Percentiles rank a stretch among this genome's conserved stretches.
Evolutionary conservation across 108 stramenopile genomes (phyloP).

Genomic region (Discostella stelligeroides): DNA sequence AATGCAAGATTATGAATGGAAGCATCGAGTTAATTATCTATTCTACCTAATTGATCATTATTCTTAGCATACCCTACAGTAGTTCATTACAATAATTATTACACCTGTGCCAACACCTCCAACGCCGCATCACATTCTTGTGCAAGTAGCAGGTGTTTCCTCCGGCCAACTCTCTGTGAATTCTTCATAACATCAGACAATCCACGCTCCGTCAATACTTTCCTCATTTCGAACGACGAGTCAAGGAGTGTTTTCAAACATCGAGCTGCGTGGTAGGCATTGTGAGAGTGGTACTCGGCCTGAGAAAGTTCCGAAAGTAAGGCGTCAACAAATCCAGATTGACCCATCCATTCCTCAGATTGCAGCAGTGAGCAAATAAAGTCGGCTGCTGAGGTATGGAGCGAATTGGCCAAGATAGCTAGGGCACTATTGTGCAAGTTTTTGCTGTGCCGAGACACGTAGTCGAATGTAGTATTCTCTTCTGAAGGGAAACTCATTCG

Average conservation of each 20-base stretch:
- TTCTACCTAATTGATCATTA: neutral
- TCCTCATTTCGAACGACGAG: constrained; percentile 17
- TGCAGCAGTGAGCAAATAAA: neutral
- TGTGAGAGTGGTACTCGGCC: constrained; percentile 19
- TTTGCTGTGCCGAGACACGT: constrained; percentile 11
- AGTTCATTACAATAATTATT: neutral
- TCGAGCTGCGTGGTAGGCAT: constrained; percentile 38
- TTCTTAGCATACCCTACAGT: no score
- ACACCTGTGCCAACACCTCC: constrained; percentile 8
- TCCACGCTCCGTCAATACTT: constrained; percentile 18
- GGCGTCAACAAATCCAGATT: constrained; percentile 29
- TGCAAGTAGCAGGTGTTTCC: constrained; percentile 27
- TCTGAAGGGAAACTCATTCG: neutral
- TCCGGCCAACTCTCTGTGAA: constrained; percentile 13
- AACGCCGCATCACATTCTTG: constrained; percentile 36
- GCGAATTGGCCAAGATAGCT: constrained; percentile 29
- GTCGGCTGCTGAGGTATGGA: constrained; percentile 14
- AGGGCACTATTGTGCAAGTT: constrained; percentile 37
- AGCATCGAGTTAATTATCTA: neutral
- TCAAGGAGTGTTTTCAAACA: constrained; percentile 19
- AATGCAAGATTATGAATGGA: no score
- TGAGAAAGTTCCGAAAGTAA: constrained; percentile 23
- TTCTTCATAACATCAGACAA: constrained; percentile 3
- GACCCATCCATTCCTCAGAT: constrained; percentile 32
- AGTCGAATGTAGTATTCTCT: constrained; percentile 1